These are phyloP conservation scores for Colletotrichum sp. DNA, from an alignment of 2,329 filamentous ascomycete species.

Conservation along the genomic window DNA sequence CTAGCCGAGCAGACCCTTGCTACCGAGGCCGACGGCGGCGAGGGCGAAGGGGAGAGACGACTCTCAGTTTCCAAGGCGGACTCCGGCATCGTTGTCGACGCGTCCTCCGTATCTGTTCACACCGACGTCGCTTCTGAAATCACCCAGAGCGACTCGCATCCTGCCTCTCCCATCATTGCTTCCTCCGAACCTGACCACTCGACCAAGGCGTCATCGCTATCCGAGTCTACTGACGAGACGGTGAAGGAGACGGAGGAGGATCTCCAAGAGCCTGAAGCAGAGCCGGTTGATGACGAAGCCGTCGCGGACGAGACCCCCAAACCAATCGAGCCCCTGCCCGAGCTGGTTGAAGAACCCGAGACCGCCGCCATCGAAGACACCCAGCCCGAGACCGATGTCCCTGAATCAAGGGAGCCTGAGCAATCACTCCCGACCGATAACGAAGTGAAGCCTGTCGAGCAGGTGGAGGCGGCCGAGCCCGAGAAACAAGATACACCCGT, in stretches of 20 bases:
- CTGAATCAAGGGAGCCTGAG: background rate
- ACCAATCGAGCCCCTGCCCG: background rate
- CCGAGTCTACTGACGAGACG: conserved; percentile 67
- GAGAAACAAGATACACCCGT: conserved; percentile 15
- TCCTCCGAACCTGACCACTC: conserved; percentile 63
- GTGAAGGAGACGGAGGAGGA: conserved; percentile 46
- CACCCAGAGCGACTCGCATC: conserved; percentile 61
- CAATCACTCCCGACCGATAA: conserved; percentile 20
- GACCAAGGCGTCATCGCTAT: conserved; percentile 68
- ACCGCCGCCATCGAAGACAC: background rate
- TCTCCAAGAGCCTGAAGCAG: background rate
- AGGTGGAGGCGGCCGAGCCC: conserved; percentile 27
- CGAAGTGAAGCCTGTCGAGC: conserved; percentile 18
- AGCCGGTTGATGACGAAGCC: background rate
- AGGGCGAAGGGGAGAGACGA: conserved; percentile 33
- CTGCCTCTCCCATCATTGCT: conserved; percentile 57
- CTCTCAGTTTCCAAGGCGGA: conserved; percentile 53
- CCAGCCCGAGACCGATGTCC: background rate
- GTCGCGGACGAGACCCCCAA: conserved; percentile 23
- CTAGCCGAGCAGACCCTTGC: conserved; percentile 24
- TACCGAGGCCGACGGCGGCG: conserved; percentile 26
- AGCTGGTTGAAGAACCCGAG: background rate
- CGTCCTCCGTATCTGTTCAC: conserved; percentile 41
- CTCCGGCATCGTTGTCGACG: conserved; percentile 59
- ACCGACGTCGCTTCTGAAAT: conserved; percentile 53